Percentiles rank a stretch among this genome's conserved stretches.
Evolutionary conservation across 176 grass and related monocot genomes (phyloP).

Genomic region (Triticum timopheevii): DNA sequence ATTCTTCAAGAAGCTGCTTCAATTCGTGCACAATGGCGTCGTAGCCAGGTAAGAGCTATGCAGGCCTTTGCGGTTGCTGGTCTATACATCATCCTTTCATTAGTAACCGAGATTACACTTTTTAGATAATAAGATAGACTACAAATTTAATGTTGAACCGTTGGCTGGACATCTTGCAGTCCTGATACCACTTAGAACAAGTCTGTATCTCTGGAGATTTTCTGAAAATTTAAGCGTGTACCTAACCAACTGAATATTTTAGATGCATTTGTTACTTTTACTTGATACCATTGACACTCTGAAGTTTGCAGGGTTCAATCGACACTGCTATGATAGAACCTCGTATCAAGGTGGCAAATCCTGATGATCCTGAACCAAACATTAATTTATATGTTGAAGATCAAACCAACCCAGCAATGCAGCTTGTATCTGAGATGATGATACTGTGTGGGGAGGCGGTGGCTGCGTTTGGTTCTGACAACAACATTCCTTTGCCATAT

Average conservation of each 20-base stretch:
- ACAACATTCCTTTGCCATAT: constrained; percentile 83
- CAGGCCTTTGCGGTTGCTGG: constrained; percentile 10
- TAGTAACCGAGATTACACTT: background rate
- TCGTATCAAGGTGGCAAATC: constrained; percentile 84
- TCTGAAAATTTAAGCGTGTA: constrained; percentile 10
- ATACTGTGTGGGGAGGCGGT: constrained; percentile 89
- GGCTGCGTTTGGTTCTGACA: constrained; percentile 70
- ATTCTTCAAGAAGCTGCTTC: constrained; percentile 86
- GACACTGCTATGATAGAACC: constrained; percentile 88
- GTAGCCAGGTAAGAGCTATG: constrained; percentile 39
- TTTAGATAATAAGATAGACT: background rate
- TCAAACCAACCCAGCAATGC: constrained; percentile 64
- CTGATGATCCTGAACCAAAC: constrained; percentile 70
- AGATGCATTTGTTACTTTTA: constrained; percentile 16
- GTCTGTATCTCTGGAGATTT: background rate
- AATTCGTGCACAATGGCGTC: constrained; percentile 69
- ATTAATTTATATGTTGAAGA: constrained; percentile 86
- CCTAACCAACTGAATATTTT: background rate
- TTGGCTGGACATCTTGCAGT: background rate
- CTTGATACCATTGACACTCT: background rate
- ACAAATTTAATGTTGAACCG: background rate
- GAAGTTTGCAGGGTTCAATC: constrained; percentile 67
- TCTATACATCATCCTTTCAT: constrained; percentile 11
- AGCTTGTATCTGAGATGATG: constrained; percentile 97
- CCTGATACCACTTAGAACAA: constrained; percentile 6